Evolutionary conservation across 495 filamentous ascomycete genomes (phyloP), one percentile per base, ranked within the genome.

Genomic region (Chaetomium tenue): DNA sequence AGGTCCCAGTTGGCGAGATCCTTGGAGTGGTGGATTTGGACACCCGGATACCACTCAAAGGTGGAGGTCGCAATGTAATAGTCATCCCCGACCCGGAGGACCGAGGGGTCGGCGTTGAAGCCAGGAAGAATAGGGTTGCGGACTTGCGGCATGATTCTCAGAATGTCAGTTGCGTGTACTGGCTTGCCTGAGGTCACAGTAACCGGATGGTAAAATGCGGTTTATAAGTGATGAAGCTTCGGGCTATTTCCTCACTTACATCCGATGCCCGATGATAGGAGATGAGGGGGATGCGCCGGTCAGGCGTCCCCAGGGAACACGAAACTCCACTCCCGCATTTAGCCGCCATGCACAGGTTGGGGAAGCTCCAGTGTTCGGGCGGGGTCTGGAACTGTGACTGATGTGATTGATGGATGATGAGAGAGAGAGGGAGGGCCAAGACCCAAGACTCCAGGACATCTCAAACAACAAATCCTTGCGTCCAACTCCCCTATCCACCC

Each of bases 21-120:
- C 22, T 68, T 78, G 30, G 82, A 84, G 64, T 85, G 81, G 69
- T 86, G 79, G 54, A 88, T 86, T 61, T 83, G 84, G 9, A 84
- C 77, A 16, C 84, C 85, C 0, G 86, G 86, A 58, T 79, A 87
- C 79, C 81, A 87, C 67, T 88, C 84, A 58, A 88, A 87, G 1
- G 84, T 85, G 23, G 85, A 87, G 2, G 84, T 86, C 40, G 83
- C 84, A 61, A 88, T 82, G 73, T 85, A 87, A 72, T 86, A 88
- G 70, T 86, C 82, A 2, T 77, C 70, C 47, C 79, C 80, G 47
- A 84, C 80, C 47, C 83, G 79, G 61, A 86, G 63, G 71, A 87
- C 79, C 1, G 85, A 87, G 15, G 86, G 86, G 73, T 88, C 86
- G 15, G 86, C 73, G 70, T 86, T 85, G 75, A 86, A 88, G 25